phyloP scores from a whole-genome alignment of 306 rosid species.

The Acacia confusa region DNA sequence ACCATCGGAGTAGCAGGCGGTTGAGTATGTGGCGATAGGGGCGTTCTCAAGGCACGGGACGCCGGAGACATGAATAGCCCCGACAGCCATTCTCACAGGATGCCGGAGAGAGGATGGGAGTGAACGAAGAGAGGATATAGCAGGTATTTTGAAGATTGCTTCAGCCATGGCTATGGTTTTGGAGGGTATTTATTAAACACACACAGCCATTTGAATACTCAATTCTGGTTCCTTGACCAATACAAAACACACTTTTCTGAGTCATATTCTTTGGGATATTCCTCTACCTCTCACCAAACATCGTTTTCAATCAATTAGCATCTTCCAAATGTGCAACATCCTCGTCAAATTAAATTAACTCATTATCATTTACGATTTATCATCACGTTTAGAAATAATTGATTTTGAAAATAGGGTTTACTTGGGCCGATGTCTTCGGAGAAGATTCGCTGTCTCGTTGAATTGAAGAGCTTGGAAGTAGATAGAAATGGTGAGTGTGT shows the following conservation, averaged over 20 bases:
- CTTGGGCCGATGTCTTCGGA: not conserved
- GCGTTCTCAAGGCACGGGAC: constrained; percentile 49
- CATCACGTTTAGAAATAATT: not conserved
- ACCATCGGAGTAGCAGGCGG: constrained; percentile 35
- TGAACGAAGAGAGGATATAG: not conserved
- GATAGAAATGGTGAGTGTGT: not conserved
- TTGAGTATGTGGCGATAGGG: constrained; percentile 29
- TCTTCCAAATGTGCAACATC: not conserved
- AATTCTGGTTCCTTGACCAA: not conserved
- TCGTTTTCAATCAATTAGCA: not conserved
- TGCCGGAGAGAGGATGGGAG: not conserved
- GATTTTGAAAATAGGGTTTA: not conserved
- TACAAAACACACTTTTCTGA: not conserved
- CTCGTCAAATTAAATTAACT: not conserved
- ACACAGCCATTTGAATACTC: not conserved
- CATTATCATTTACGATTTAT: not conserved
- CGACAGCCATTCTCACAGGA: constrained; percentile 42
- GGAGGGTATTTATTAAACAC: not conserved
- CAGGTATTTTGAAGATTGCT: not conserved
- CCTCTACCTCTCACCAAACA: not conserved
- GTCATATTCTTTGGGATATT: constrained; percentile 9
- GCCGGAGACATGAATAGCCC: constrained; percentile 55
- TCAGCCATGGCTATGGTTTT: not conserved
- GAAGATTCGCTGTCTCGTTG: not conserved
- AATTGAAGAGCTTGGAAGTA: not conserved